These are phyloP conservation scores for Fusarium cicatricum DNA, from an alignment of 2,329 filamentous ascomycete genomes.

Conservation along the genomic window DNA sequence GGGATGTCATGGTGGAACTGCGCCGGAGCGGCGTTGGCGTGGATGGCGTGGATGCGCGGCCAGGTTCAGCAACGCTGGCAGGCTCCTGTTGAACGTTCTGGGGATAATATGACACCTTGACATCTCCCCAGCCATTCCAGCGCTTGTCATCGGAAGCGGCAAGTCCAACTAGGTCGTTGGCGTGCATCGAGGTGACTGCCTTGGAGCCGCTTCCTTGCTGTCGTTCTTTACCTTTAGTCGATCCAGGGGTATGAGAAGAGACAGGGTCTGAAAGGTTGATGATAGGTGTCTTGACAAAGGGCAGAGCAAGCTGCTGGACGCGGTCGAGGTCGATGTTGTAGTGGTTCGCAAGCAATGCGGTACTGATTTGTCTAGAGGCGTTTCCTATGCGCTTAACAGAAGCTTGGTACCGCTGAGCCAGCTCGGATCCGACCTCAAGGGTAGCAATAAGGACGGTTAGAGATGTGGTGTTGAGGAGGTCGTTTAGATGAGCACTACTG, in stretches of 20 bases:
- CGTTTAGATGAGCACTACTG: slow-evolving; percentile 89
- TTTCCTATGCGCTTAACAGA: slow-evolving; percentile 80
- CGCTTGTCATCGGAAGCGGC: slow-evolving; percentile 65
- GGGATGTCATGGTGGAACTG: slow-evolving; percentile 63
- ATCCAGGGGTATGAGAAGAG: slow-evolving; percentile 61
- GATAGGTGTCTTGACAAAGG: slow-evolving; percentile 78
- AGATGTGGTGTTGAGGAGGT: slow-evolving; percentile 87
- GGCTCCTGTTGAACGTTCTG: slow-evolving; percentile 42
- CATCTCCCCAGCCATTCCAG: slow-evolving; percentile 83
- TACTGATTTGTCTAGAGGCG: slow-evolving; percentile 71
- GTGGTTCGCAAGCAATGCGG: slow-evolving; percentile 81
- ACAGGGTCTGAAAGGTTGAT: slow-evolving; percentile 60
- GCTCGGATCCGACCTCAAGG: slow-evolving; percentile 81
- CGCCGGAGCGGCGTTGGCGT: slow-evolving; percentile 82
- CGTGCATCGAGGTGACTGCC: slow-evolving; percentile 69
- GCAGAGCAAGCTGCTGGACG: slow-evolving; percentile 82
- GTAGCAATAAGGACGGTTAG: slow-evolving; percentile 79
- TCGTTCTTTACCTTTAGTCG: slow-evolving; percentile 81
- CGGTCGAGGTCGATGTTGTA: slow-evolving; percentile 83
- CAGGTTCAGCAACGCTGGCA: slow-evolving; percentile 36
- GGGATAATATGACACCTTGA: slow-evolving; percentile 83
- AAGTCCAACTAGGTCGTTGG: slow-evolving; percentile 84
- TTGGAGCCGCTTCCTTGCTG: slow-evolving; percentile 50
- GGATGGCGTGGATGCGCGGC: slow-evolving; percentile 60
- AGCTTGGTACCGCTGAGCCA: slow-evolving; percentile 92